phyloP scores from a whole-genome alignment of 768 basidiomycete species.

The Mrakia hoshinonis region DNA sequence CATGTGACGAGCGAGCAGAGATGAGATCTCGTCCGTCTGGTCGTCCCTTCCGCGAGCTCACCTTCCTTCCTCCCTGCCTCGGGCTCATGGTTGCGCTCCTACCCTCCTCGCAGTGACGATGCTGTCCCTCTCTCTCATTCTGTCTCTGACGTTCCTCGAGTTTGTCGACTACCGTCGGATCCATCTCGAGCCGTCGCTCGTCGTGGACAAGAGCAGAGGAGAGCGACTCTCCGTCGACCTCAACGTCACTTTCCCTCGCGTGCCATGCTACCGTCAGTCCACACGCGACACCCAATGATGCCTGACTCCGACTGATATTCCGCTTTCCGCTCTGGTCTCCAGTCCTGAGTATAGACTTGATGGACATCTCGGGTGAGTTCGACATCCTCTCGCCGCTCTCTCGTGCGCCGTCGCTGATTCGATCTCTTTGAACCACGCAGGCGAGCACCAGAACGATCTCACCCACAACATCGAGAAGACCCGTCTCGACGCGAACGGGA shows the following conservation, averaged over 20 bases:
- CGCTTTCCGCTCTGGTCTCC: conserved; percentile 7
- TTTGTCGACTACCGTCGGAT: conserved; percentile 90
- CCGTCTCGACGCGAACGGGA: conserved; percentile 57
- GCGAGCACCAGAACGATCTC: conserved; percentile 80
- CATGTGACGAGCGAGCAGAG: neutral
- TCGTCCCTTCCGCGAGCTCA: conserved; percentile 15
- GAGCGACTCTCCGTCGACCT: conserved; percentile 85
- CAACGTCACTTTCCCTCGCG: conserved; percentile 89
- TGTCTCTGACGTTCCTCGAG: conserved; percentile 83
- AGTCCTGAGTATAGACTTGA: conserved; percentile 94
- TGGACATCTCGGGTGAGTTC: conserved; percentile 69
- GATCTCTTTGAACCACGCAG: too few relatives aligned
- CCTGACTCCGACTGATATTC: too few relatives aligned
- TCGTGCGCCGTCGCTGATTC: too few relatives aligned
- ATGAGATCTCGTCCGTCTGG: neutral
- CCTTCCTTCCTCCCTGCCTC: neutral
- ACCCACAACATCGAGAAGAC: conserved; percentile 82
- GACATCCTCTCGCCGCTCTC: neutral
- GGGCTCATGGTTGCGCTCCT: conserved; percentile 24
- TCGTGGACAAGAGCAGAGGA: conserved; percentile 89
- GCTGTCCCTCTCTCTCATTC: conserved; percentile 80
- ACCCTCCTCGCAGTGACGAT: conserved; percentile 63
- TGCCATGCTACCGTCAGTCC: conserved; percentile 88
- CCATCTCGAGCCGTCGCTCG: conserved; percentile 72
- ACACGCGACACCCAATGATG: too few relatives aligned